A percentile compares a stretch with the other conserved stretches of the same genome.
Conservation (phyloP, 495 filamentous ascomycete genomes). For the Platismatia glauca region DNA sequence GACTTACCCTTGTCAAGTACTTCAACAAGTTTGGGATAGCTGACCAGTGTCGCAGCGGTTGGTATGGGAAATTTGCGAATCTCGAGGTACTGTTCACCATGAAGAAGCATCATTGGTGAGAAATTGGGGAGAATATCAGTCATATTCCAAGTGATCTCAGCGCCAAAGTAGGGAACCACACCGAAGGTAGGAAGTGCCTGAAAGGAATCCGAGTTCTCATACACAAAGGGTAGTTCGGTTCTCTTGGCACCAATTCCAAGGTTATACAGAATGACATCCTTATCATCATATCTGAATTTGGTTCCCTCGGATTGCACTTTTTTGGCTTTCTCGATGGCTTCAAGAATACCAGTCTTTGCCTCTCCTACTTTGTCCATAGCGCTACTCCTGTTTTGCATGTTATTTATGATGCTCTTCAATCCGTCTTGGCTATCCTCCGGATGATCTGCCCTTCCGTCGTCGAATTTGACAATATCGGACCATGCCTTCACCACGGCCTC, state of each 20-base stretch:
- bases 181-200: conserved; percentile 89
- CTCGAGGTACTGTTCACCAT: conserved; percentile 98
- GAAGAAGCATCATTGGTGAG: conserved; percentile 96
- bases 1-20: conserved; percentile 94
- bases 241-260: conserved; percentile 91
- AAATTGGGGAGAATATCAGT: conserved; percentile 87
- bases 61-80: conserved; percentile 91
- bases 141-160: conserved; percentile 68
- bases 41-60: conserved; percentile 70
- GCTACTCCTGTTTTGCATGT: conserved; percentile 67
- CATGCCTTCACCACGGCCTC: conserved; percentile 74
- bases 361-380: conserved; percentile 28
- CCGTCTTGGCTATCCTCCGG: conserved; percentile 71
- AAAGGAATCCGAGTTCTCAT: conserved; percentile 82
- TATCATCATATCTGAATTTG: conserved; percentile 72
- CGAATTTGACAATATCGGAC: conserved; percentile 75
- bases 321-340: conserved; percentile 71
- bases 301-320: conserved; percentile 61
- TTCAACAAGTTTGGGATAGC: conserved; percentile 80
- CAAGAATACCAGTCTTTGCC: conserved; percentile 44
- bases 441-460: conserved; percentile 83
- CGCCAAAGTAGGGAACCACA: conserved; percentile 87
- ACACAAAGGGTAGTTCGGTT: conserved; percentile 79
- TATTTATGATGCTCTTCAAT: conserved; percentile 80
- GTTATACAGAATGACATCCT: conserved; percentile 91